Evolutionary conservation across 2,329 filamentous ascomycete genomes (phyloP).

Genomic region (Fusarium robinianum): DNA sequence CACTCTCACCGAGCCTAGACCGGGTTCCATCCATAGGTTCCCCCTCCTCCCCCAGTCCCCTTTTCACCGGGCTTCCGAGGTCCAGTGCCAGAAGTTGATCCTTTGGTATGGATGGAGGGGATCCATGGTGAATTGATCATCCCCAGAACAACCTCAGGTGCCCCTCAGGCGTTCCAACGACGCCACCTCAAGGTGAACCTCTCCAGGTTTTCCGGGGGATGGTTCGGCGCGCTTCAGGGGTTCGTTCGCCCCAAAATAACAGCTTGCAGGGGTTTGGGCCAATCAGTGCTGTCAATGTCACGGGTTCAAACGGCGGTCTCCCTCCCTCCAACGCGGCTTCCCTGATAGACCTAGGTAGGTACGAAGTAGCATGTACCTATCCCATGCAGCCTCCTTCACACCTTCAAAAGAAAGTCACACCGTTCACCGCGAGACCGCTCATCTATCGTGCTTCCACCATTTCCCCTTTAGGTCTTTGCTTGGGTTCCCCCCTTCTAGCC

Average conservation of each 20-base stretch:
- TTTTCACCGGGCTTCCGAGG: too few relatives aligned
- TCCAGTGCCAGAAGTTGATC: too few relatives aligned
- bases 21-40: too few relatives aligned
- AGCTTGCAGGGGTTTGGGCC: constrained; percentile 10
- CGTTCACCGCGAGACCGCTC: constrained; percentile 23
- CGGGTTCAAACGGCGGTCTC: constrained; percentile 5
- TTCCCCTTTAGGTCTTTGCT: not conserved
- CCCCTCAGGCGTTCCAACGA: constrained; percentile 5
- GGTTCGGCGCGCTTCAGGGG: not conserved
- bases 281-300: constrained; percentile 13
- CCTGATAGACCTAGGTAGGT: not conserved
- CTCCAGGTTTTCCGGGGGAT: not conserved
- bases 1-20: too few relatives aligned
- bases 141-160: constrained; percentile 1
- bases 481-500: too few relatives aligned
- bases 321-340: constrained; percentile 16
- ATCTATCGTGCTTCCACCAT: constrained; percentile 3
- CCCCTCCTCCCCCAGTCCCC: too few relatives aligned
- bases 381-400: constrained; percentile 8
- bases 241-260: too few relatives aligned
- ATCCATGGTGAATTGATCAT: too few relatives aligned
- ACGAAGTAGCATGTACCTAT: not conserved
- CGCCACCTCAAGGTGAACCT: constrained; percentile 2
- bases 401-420: constrained; percentile 9
- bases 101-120: too few relatives aligned